These are phyloP conservation scores for Agarophyton chilense DNA, from an alignment of 23 red algal species.

Conservation along the genomic window DNA sequence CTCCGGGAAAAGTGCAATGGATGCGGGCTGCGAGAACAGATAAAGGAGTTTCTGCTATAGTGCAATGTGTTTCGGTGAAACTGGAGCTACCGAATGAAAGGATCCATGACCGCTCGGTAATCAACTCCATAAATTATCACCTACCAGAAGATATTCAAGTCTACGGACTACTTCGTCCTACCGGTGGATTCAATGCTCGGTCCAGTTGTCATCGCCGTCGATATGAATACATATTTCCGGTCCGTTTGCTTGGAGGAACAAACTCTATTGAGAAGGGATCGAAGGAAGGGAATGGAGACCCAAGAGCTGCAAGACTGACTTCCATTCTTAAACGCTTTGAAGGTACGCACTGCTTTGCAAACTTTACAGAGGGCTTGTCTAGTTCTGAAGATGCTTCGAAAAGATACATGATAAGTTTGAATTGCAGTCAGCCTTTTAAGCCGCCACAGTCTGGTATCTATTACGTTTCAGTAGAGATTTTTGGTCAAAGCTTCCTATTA, in stretches of 20 bases:
- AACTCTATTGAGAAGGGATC: slow-evolving; percentile 8
- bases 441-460: slow-evolving; percentile 25
- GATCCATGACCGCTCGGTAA: background rate
- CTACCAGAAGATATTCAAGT: slow-evolving; percentile 80
- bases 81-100: slow-evolving; percentile 25
- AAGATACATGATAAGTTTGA: slow-evolving; percentile 59
- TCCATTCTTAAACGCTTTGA: slow-evolving; percentile 54
- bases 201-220: slow-evolving; percentile 65
- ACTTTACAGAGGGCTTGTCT: slow-evolving; percentile 56
- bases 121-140: slow-evolving; percentile 68
- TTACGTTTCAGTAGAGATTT: slow-evolving; percentile 62
- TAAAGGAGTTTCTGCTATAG: slow-evolving; percentile 85
- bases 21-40: slow-evolving; percentile 92
- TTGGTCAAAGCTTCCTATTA: slow-evolving; percentile 92
- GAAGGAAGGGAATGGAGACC: slow-evolving; percentile 26
- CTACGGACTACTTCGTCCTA: slow-evolving; percentile 58
- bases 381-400: slow-evolving; percentile 27
- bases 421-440: slow-evolving; percentile 42
- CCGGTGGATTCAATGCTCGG: slow-evolving; percentile 75
- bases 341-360: slow-evolving; percentile 80
- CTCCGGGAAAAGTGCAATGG: slow-evolving; percentile 80
- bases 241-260: slow-evolving; percentile 45
- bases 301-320: slow-evolving; percentile 44
- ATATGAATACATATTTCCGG: slow-evolving; percentile 85
- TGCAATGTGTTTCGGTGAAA: slow-evolving; percentile 82